These are phyloP conservation scores for Calvatia gigantea DNA, from an alignment of 768 basidiomycete species.

Conservation along the genomic window DNA sequence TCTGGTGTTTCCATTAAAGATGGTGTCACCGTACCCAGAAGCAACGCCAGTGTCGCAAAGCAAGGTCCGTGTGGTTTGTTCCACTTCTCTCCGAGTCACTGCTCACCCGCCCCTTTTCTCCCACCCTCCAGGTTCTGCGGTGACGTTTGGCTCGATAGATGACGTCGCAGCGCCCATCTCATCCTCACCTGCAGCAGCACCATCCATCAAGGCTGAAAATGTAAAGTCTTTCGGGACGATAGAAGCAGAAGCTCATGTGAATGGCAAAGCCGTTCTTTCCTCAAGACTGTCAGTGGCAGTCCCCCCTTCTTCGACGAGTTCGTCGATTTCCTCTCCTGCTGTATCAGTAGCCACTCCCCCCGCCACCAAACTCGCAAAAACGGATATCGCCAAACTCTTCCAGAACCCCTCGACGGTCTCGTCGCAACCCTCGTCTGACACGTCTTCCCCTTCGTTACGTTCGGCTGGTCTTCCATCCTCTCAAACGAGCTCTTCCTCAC, in stretches of 20 bases:
- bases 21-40: slow-evolving; percentile 71
- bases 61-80: slow-evolving; percentile 44
- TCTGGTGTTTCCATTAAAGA: slow-evolving; percentile 72
- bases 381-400: slow-evolving; percentile 61
- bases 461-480: slow-evolving; percentile 43
- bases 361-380: slow-evolving; percentile 36
- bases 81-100: slow-evolving; percentile 10
- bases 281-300: slow-evolving; percentile 30
- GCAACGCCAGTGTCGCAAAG: slow-evolving; percentile 63
- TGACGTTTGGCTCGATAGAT: slow-evolving; percentile 91
- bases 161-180: slow-evolving; percentile 75
- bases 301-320: slow-evolving; percentile 26
- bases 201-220: slow-evolving; percentile 64
- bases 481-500: slow-evolving; percentile 25
- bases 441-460: slow-evolving; percentile 56
- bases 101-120: slow-evolving; percentile 11
- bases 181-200: slow-evolving; percentile 72
- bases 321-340: slow-evolving; percentile 34
- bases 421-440: slow-evolving; percentile 49
- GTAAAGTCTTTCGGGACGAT: slow-evolving; percentile 85
- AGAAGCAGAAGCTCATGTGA: slow-evolving; percentile 48
- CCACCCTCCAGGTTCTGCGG: slow-evolving; percentile 47
- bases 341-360: slow-evolving; percentile 32
- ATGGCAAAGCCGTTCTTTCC: slow-evolving; percentile 57
- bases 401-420: slow-evolving; percentile 50